phyloP scores from a whole-genome alignment of 805 yeast species.

The Yarrowia sp. region DNA sequence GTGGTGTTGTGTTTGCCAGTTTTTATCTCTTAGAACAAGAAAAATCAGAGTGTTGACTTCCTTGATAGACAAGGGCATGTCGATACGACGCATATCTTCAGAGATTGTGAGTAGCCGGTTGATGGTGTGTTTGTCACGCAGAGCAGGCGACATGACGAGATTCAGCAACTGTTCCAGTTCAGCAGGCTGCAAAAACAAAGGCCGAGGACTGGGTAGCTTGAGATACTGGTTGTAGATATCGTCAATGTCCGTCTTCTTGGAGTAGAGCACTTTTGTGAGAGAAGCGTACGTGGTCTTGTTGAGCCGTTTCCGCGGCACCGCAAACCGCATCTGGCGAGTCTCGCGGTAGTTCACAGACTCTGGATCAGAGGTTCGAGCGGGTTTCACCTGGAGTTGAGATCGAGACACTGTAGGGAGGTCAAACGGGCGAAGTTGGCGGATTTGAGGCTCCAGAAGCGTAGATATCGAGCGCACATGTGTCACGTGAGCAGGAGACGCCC shows the following conservation, averaged over 20 bases:
- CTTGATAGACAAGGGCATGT: constrained; percentile 10
- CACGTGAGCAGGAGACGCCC: background rate
- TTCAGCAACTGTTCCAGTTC: constrained; percentile 24
- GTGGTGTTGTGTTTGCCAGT: background rate
- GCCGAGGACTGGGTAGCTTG: background rate
- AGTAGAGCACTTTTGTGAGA: constrained; percentile 3
- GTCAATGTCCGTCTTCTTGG: background rate
- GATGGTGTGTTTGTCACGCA: constrained; percentile 17
- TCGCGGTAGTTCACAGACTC: constrained; percentile 5
- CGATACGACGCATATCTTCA: constrained; percentile 4
- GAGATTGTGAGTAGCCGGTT: background rate
- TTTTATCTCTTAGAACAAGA: constrained; percentile 10
- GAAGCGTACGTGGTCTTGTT: background rate
- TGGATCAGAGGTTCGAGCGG: background rate
- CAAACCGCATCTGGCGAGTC: background rate
- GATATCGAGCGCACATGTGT: background rate
- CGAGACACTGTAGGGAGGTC: constrained; percentile 1
- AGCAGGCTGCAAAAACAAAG: constrained; percentile 9
- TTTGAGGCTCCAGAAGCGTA: background rate
- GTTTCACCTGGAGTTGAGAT: background rate
- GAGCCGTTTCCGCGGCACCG: constrained; percentile 2
- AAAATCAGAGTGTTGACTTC: constrained; percentile 33
- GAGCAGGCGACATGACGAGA: constrained; percentile 12
- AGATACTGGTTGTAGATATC: constrained; percentile 8
- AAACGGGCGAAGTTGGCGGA: constrained; percentile 20